A percentile compares a stretch with the other conserved stretches of the same genome.
Conservation (phyloP, 345 rosid genomes). For the Salix viminalis region DNA sequence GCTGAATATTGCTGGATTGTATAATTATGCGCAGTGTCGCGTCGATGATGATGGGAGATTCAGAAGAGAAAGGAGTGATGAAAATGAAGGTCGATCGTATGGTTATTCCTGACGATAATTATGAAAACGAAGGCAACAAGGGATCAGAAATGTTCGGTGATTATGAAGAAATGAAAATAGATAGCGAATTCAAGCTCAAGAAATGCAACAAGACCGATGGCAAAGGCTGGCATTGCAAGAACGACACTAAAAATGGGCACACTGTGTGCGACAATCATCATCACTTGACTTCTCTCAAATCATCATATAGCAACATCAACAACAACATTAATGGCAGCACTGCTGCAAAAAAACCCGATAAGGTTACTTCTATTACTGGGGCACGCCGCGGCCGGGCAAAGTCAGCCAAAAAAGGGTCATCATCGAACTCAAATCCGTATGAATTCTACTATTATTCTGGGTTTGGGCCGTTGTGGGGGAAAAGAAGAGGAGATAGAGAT, state of each 20-base stretch:
- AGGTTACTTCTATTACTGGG: slow-evolving; percentile 7
- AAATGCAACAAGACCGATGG: slow-evolving; percentile 32
- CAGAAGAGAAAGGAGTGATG: slow-evolving; percentile 20
- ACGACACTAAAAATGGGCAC: slow-evolving; percentile 21
- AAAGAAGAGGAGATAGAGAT: slow-evolving; percentile 39
- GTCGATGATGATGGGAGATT: slow-evolving; percentile 34
- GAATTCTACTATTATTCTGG: slow-evolving; percentile 95
- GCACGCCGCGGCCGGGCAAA: slow-evolving; percentile 44
- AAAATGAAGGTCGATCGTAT: slow-evolving; percentile 29
- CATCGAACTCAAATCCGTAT: slow-evolving; percentile 44
- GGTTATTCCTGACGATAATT: slow-evolving; percentile 30
- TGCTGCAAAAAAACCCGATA: slow-evolving; percentile 11
- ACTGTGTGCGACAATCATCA: slow-evolving; percentile 26
- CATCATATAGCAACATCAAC: slow-evolving; percentile 9
- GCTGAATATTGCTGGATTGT: background rate
- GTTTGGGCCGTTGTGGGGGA: slow-evolving; percentile 89
- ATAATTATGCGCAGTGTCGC: slow-evolving; percentile 32
- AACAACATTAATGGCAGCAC: background rate
- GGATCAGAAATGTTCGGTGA: slow-evolving; percentile 15
- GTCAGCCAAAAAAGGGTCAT: slow-evolving; percentile 31
- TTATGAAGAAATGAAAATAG: slow-evolving; percentile 12
- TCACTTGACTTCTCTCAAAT: slow-evolving; percentile 30
- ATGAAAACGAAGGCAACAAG: slow-evolving; percentile 11
- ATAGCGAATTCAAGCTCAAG: slow-evolving; percentile 5
- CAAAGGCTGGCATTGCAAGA: slow-evolving; percentile 30